Evolutionary conservation across 2,329 filamentous ascomycete species (phyloP), one percentile per base, ranked within the genome.

Genomic region (Sporothrix humicola): DNA sequence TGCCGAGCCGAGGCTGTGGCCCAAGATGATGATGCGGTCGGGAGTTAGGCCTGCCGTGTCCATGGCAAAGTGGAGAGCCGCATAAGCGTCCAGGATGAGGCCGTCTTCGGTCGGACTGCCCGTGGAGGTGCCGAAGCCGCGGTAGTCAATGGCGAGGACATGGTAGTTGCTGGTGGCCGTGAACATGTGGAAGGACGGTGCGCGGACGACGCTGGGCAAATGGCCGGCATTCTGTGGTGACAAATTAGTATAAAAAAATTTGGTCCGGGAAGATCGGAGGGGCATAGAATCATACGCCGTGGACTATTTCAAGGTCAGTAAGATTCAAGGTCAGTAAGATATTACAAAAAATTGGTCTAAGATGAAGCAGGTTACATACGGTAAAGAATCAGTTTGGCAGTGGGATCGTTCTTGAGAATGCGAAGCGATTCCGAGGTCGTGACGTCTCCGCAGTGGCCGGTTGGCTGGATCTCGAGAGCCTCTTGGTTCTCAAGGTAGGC

Each of bases 1-100:
- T 0, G 93, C 95, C 0, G 95, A 97, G 31, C 95, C 95, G 0
- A 98, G 87, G 78, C 92, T 96, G 78, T 98, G 95, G 20, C 95
- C 95, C 2, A 97, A 84, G 42, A 98, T 85, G 2, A 95, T 89
- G 75, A 97, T 96, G 37, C 90, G 90, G 54, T 88, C 86, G 0
- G 93, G 83, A 0, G 92, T 86, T 20, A 98, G 86, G 0, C 87
- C 84, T 15, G 90, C 89, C 0, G 87, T 83, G 23, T 88, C 83
- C 52, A 94, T 85, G 10, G 92, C 89, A 84, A 92, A 97, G 74
- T 94, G 87, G 2, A 97, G 85, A 2, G 93, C 83, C 0, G 93
- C 86, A 3, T 92, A 85, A 17, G 91, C 93, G 79, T 98, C 95
- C 4, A 88, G 89, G 72, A 97, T 93, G 8, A 98, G 83, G 0